Conservation (phyloP, 1,284 basidiomycete species). For the Ceratobasidium papillatum region DNA sequence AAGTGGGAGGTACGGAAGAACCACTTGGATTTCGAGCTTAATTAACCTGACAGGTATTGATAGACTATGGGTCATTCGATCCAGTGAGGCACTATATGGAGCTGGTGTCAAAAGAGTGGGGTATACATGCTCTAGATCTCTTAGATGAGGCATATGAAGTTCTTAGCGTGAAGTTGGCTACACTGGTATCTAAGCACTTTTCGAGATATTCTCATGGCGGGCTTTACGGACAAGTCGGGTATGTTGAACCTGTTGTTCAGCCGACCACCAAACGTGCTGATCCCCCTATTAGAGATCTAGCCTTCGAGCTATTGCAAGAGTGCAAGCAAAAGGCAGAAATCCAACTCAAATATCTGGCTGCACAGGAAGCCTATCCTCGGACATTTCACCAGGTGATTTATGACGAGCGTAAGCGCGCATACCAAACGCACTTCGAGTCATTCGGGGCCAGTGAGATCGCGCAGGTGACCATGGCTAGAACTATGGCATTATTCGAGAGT, state of each 20-base stretch:
- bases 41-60: background rate
- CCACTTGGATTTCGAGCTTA: background rate
- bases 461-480: background rate
- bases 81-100: background rate
- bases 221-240: background rate
- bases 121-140: background rate
- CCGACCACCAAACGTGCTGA: background rate
- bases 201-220: background rate
- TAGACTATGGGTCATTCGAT: constrained; percentile 7
- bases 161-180: background rate
- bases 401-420: background rate
- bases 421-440: background rate
- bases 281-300: background rate
- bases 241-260: background rate
- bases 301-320: background rate
- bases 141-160: background rate
- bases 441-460: background rate
- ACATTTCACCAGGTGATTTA: background rate
- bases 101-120: background rate
- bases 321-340: background rate
- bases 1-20: background rate
- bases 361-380: background rate
- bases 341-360: background rate
- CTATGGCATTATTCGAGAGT: no score
- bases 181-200: background rate